Evolutionary conservation across 345 rosid genomes (phyloP).

Genomic region (Euphorbia tirucalli): DNA sequence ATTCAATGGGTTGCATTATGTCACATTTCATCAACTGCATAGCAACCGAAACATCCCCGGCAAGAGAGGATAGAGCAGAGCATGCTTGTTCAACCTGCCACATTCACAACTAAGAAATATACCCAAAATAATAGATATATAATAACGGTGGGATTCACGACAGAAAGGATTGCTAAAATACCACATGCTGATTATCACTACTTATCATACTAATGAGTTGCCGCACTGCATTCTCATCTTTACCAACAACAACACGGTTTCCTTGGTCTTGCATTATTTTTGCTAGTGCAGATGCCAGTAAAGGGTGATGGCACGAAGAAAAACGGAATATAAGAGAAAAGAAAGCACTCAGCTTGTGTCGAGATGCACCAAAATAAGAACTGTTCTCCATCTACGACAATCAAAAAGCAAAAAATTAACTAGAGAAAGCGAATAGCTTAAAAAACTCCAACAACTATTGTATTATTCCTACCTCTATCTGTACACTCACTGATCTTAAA

Average conservation of each 20-base stretch:
- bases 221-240: constrained; percentile 98
- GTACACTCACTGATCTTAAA: constrained; percentile 82
- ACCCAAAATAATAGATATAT: constrained; percentile 17
- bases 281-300: constrained; percentile 92
- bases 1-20: constrained; percentile 90
- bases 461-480: constrained; percentile 66
- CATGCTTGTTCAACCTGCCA: constrained; percentile 96
- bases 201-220: constrained; percentile 99
- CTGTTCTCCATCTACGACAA: constrained; percentile 76
- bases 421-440: not conserved
- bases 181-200: constrained; percentile 91
- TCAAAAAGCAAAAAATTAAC: constrained; percentile 8
- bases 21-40: constrained; percentile 97
- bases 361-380: constrained; percentile 91
- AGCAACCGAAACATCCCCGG: constrained; percentile 84
- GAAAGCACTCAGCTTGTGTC: constrained; percentile 95
- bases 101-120: constrained; percentile 26
- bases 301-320: constrained; percentile 98
- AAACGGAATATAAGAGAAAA: constrained; percentile 96
- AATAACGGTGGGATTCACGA: constrained; percentile 2
- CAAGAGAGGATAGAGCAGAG: constrained; percentile 87
- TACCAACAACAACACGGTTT: constrained; percentile 80
- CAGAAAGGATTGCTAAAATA: constrained; percentile 37
- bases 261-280: constrained; percentile 97
- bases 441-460: not conserved